phyloP scores from a whole-genome alignment of 2,329 filamentous ascomycete species.

The Conoideocrella luteorostrata region DNA sequence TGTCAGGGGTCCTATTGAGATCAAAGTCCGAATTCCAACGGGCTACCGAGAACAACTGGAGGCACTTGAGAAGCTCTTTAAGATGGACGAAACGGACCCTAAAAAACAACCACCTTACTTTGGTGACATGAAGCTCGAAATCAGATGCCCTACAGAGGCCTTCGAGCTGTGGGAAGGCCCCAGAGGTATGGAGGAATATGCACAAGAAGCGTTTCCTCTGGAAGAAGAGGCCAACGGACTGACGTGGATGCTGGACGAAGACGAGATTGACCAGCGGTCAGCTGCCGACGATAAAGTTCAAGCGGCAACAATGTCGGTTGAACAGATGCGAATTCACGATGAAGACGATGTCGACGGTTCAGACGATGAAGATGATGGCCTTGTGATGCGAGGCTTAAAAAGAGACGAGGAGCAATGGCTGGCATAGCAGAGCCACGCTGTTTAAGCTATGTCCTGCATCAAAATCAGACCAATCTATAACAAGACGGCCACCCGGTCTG shows the following conservation, averaged over 20 bases:
- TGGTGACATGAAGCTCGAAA: slow-evolving; percentile 49
- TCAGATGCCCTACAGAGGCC: slow-evolving; percentile 65
- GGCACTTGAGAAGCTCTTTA: slow-evolving; percentile 56
- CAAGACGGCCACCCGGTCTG: too few relatives aligned
- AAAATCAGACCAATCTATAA: too few relatives aligned
- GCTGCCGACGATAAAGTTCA: slow-evolving; percentile 28
- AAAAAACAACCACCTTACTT: slow-evolving; percentile 58
- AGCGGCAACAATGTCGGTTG: slow-evolving; percentile 28
- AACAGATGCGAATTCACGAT: slow-evolving; percentile 35
- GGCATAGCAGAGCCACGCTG: slow-evolving; percentile 34
- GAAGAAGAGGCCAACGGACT: slow-evolving; percentile 92
- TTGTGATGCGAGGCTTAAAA: slow-evolving; percentile 51
- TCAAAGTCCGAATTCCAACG: slow-evolving; percentile 77
- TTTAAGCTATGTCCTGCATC: too few relatives aligned
- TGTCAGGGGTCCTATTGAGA: slow-evolving; percentile 68
- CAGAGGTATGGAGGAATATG: slow-evolving; percentile 87
- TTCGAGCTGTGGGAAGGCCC: slow-evolving; percentile 86
- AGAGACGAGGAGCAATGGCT: slow-evolving; percentile 56
- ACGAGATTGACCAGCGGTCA: slow-evolving; percentile 28
- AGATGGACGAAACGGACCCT: slow-evolving; percentile 42
- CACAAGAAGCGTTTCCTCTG: slow-evolving; percentile 84
- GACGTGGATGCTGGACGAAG: slow-evolving; percentile 75
- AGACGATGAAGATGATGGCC: slow-evolving; percentile 51
- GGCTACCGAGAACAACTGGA: slow-evolving; percentile 87
- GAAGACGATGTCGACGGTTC: slow-evolving; percentile 35